Base-by-base conservation (phyloP, 2,329 filamentous ascomycete genomes). In the Diaporthe humulicola region DNA sequence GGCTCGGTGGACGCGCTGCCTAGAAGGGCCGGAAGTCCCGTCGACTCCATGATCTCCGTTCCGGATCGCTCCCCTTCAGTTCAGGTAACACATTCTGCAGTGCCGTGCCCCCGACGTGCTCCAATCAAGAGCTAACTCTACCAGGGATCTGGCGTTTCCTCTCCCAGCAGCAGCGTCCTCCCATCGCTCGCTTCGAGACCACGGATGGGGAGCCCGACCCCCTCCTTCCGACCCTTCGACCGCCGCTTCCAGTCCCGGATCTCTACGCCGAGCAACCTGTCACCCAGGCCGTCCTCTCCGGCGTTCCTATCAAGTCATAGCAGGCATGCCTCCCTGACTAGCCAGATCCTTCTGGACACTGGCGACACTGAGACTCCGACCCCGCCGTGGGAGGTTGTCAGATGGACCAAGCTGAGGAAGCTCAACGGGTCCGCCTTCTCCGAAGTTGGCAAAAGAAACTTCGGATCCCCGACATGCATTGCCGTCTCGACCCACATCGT, bases 371-470 rank as follows among this genome's bases (percentile, higher is more conserved):
- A 96, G 77, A 91, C 92, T 1, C 89, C 92, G 4, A 92, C 95
- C 72, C 92, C 94, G 7, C 97, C 97, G 2, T 99, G 97, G 97
- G 97, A 99, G 81, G 95, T 98, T 71, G 94, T 99, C 75, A 90
- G 96, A 81, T 99, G 97, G 97, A 98, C 95, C 1, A 97, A 94
- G 81, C 86, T 99, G 74, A 94, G 93, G 80, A 98, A 97, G 83
- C 91, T 99, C 76, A 95, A 95, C 33, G 92, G 91, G 0, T 95
- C 98, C 83, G 92, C 94, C 4, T 98, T 98, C 83, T 98, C 96
- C 3, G 97, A 99, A 83, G 90, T 93, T 57, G 97, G 96, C 48
- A 97, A 92, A 85, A 93, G 97, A 76, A 98, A 94, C 83, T 98
- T 98, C 87, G 97, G 97, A 38, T 90, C 92, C 54, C 95, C 96